Conservation (phyloP, 257 asterid species). For the Thymus mandschuricus region DNA sequence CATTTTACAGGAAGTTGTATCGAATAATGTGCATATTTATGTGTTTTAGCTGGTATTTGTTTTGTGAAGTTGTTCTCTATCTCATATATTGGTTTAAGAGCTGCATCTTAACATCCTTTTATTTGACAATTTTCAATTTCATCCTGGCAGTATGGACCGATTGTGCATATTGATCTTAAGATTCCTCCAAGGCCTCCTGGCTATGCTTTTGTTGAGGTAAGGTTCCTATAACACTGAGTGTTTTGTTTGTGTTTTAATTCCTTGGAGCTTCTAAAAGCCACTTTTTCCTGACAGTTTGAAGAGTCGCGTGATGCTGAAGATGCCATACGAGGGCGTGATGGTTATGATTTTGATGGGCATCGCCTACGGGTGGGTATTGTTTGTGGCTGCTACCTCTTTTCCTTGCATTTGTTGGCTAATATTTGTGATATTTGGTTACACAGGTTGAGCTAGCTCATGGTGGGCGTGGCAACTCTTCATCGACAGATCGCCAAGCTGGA, state of each 20-base stretch:
- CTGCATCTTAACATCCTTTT: background rate
- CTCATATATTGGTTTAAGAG: slow-evolving; percentile 2
- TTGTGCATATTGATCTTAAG: slow-evolving; percentile 92
- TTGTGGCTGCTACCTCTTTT: slow-evolving; percentile 5
- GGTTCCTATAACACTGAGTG: slow-evolving; percentile 18
- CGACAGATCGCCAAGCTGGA: slow-evolving; percentile 66
- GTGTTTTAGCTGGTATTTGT: background rate
- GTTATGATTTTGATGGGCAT: slow-evolving; percentile 95
- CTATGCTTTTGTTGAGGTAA: slow-evolving; percentile 97
- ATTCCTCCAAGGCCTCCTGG: slow-evolving; percentile 99
- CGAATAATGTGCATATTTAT: background rate
- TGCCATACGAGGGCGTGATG: slow-evolving; percentile 99
- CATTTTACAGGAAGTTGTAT: background rate
- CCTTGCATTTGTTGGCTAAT: background rate
- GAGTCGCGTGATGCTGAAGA: slow-evolving; percentile 98
- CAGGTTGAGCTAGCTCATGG: slow-evolving; percentile 99
- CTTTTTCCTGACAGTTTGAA: slow-evolving; percentile 64
- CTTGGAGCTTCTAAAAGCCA: background rate
- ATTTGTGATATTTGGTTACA: slow-evolving; percentile 16
- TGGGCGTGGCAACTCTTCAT: slow-evolving; percentile 85
- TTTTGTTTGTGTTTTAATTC: background rate
- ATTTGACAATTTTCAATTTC: slow-evolving; percentile 22
- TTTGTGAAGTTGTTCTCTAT: background rate
- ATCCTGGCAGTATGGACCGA: slow-evolving; percentile 76
- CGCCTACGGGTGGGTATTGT: slow-evolving; percentile 76